A percentile compares a stretch with the other conserved stretches of the same genome.
Evolutionary conservation across 73 alveolate species (phyloP).

Genomic region (Paramecium tetraurelia): DNA sequence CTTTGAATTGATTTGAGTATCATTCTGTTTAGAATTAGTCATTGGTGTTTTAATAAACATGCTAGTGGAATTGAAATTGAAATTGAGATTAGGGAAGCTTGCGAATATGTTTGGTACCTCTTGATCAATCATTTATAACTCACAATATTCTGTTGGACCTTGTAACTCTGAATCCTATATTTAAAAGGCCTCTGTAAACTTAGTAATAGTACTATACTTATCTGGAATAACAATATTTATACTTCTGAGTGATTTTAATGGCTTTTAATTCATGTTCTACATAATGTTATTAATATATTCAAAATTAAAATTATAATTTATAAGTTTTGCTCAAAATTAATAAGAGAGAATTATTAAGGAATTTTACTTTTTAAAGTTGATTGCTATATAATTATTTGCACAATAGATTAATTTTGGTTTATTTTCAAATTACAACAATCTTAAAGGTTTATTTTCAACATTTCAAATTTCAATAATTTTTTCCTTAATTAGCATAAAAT

Average conservation of each 20-base stretch:
- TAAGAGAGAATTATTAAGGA: too few species aligned
- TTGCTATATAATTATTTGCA: too few species aligned
- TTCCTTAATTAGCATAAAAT: too few species aligned
- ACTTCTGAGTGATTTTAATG: background rate
- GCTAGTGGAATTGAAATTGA: background rate
- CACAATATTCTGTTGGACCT: background rate
- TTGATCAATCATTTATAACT: background rate
- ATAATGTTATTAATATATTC: background rate
- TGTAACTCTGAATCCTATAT: background rate
- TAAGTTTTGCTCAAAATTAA: background rate
- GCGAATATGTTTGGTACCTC: background rate
- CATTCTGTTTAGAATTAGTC: background rate
- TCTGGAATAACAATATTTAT: background rate
- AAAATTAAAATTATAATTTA: too few species aligned
- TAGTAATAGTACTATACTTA: background rate
- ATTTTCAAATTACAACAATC: too few species aligned
- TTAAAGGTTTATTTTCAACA: background rate
- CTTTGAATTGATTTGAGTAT: background rate
- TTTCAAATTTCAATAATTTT: too few species aligned
- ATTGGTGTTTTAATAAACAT: background rate
- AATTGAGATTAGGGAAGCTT: background rate
- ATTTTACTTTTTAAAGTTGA: too few species aligned
- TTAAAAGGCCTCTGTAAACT: background rate
- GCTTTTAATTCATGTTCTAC: background rate
- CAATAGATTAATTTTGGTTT: too few species aligned